A percentile compares a stretch with the other conserved stretches of the same genome.
phyloP scores from a whole-genome alignment of 345 rosid genomes.

The Eucalyptus leucophloia region DNA sequence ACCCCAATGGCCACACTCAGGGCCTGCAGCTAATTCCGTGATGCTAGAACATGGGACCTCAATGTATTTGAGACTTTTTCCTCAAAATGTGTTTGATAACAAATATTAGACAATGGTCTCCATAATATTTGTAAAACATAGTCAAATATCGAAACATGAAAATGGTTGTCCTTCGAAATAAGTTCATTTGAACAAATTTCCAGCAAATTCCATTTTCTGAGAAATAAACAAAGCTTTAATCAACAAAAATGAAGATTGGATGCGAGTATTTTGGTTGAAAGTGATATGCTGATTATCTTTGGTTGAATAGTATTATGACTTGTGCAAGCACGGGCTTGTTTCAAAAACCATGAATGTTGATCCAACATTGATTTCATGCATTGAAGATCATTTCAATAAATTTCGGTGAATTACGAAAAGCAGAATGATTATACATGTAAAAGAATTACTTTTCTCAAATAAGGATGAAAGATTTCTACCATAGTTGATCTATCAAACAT shows the following conservation, averaged over 20 bases:
- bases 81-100: background rate
- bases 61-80: background rate
- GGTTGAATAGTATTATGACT: background rate
- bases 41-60: background rate
- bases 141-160: background rate
- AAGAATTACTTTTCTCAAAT: background rate
- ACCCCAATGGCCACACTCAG: background rate
- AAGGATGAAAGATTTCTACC: background rate
- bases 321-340: background rate
- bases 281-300: background rate
- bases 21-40: fast-evolving
- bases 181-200: background rate
- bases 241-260: background rate
- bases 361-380: background rate
- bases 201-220: background rate
- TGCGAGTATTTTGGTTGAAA: background rate
- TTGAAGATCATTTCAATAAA: background rate
- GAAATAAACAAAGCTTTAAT: background rate
- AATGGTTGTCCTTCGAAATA: background rate
- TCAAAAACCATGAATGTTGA: background rate
- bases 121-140: background rate
- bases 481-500: background rate
- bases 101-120: background rate
- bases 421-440: background rate
- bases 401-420: background rate